These are phyloP conservation scores for Wickerhamiella shivajii DNA, from an alignment of 805 yeast species.

Conservation along the genomic window DNA sequence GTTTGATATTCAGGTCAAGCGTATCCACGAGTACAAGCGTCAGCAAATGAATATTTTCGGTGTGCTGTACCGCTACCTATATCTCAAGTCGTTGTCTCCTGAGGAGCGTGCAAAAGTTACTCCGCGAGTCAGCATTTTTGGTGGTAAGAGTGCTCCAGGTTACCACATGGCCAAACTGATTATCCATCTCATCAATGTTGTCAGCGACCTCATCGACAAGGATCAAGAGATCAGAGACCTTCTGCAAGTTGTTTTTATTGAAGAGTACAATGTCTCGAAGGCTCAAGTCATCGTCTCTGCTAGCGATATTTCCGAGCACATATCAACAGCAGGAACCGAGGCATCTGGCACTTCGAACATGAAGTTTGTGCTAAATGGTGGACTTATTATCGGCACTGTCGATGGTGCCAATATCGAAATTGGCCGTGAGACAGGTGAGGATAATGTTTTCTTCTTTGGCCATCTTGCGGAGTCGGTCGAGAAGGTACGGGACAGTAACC, in stretches of 20 bases:
- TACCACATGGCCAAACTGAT: conserved; percentile 88
- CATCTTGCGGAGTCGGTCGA: conserved; percentile 83
- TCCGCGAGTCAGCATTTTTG: conserved; percentile 70
- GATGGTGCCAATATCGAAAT: conserved; percentile 96
- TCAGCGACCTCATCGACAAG: conserved; percentile 62
- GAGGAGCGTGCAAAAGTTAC: conserved; percentile 48
- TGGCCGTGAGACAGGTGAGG: conserved; percentile 86
- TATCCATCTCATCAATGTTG: conserved; percentile 72
- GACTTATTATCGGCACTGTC: conserved; percentile 85
- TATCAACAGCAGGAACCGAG: conserved; percentile 94
- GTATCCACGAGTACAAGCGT: conserved; percentile 92
- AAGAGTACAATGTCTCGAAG: conserved; percentile 87
- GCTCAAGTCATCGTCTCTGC: conserved; percentile 88
- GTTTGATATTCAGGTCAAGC: conserved; percentile 85
- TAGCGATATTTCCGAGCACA: conserved; percentile 81
- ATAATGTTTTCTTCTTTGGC: conserved; percentile 83
- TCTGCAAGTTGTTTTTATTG: conserved; percentile 75
- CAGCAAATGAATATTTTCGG: conserved; percentile 90
- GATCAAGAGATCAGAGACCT: conserved; percentile 62
- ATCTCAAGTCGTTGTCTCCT: conserved; percentile 51
- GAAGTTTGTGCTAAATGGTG: conserved; percentile 92
- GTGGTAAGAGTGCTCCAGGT: conserved; percentile 98
- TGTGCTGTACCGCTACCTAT: conserved; percentile 66
- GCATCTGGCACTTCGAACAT: conserved; percentile 93
- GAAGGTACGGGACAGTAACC: conserved; percentile 63